phyloP scores from a whole-genome alignment of 441 rosid genomes.

The Croton setiger region DNA sequence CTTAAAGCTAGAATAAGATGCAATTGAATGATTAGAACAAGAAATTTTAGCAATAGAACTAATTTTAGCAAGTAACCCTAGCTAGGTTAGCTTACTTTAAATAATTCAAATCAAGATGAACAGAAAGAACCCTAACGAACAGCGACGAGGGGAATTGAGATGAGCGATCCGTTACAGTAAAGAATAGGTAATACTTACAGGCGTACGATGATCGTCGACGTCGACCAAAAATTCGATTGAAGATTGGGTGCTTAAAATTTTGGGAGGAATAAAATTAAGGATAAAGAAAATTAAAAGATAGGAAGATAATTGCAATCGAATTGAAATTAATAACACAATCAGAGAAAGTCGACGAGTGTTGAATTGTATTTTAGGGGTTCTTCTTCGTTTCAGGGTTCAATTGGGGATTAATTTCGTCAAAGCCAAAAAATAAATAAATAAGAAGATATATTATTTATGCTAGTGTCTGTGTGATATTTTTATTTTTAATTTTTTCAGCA shows the following conservation, averaged over 20 bases:
- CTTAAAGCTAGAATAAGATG: neutral
- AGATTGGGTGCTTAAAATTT: neutral
- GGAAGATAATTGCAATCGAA: constrained; percentile 7
- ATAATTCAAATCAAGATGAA: constrained; percentile 4
- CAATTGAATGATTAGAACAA: neutral
- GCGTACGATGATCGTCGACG: constrained; percentile 22
- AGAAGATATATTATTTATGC: neutral
- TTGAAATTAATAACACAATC: neutral
- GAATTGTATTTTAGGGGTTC: constrained; percentile 5
- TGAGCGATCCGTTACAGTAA: constrained; percentile 7
- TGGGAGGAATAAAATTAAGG: neutral
- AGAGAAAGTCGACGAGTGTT: neutral
- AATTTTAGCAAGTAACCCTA: constrained; percentile 19
- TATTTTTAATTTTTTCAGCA: neutral
- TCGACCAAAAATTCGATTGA: constrained; percentile 16
- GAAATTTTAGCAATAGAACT: neutral
- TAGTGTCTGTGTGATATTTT: neutral
- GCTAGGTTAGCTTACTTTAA: neutral
- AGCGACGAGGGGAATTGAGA: constrained; percentile 16
- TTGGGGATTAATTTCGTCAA: constrained; percentile 25
- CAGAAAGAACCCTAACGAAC: constrained; percentile 18
- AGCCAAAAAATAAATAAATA: constrained; percentile 4
- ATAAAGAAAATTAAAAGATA: neutral
- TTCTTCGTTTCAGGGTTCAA: constrained; percentile 16
- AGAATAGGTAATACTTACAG: neutral